phyloP scores from a whole-genome alignment of 75 land plant genomes.

The Cupressus sempervirens region DNA sequence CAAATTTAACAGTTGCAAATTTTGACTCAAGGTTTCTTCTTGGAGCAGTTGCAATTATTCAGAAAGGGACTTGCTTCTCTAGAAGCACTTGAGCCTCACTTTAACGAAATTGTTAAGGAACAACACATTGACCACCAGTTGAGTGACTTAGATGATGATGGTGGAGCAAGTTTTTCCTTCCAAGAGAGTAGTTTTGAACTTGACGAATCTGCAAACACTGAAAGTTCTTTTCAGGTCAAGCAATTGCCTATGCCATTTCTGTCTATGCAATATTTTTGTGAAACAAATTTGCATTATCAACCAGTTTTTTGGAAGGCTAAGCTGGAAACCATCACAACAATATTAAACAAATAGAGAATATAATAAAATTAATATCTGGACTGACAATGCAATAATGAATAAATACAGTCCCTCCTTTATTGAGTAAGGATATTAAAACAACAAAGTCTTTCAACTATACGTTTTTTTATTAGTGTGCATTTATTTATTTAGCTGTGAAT shows the following conservation, averaged over 20 bases:
- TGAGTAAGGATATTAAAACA: not conserved
- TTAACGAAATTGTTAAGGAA: constrained; percentile 42
- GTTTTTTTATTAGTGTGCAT: not conserved
- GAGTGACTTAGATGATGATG: constrained; percentile 39
- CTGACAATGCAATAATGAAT: not conserved
- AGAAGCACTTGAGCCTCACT: constrained; percentile 66
- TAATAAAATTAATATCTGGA: not conserved
- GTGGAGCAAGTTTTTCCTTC: constrained; percentile 56
- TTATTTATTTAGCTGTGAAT: not conserved
- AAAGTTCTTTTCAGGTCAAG: not conserved
- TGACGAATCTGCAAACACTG: constrained; percentile 13
- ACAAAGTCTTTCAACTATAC: not conserved
- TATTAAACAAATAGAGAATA: too few species aligned
- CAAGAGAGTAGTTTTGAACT: constrained; percentile 21
- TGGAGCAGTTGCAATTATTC: constrained; percentile 70
- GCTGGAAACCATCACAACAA: not conserved
- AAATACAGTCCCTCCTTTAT: not conserved
- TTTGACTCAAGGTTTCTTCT: not conserved
- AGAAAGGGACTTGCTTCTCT: constrained; percentile 61
- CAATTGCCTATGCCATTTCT: not conserved
- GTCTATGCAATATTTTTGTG: not conserved
- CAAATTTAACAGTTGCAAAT: not conserved
- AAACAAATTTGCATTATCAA: not conserved
- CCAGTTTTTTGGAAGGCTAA: not conserved
- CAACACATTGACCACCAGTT: constrained; percentile 71